These are phyloP conservation scores for Eucalyptus shirleyi DNA, from an alignment of 345 rosid genomes.

Conservation along the genomic window DNA sequence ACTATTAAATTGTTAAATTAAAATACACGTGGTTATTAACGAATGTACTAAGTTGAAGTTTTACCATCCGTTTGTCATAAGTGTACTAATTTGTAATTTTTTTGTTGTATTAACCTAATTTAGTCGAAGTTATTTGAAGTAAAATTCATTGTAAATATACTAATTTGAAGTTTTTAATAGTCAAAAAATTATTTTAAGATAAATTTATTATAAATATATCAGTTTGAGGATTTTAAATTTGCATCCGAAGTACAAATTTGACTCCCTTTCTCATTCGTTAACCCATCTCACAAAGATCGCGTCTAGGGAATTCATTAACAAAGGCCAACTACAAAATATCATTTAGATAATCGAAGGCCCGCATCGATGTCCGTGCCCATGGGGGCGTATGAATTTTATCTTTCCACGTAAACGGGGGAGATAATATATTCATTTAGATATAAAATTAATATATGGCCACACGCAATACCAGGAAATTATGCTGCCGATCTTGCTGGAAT, in stretches of 20 bases:
- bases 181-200: no score
- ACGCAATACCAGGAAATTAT: not conserved
- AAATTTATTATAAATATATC: no score
- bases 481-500: not conserved
- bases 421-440: not conserved
- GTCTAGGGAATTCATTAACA: not conserved
- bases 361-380: not conserved
- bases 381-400: not conserved
- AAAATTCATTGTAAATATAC: fast-evolving
- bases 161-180: fast-evolving
- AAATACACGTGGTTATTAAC: fast-evolving
- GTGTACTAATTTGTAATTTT: fast-evolving
- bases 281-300: not conserved
- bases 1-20: no score
- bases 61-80: fast-evolving
- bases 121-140: no score
- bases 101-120: no score
- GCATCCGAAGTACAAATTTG: not conserved
- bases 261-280: not conserved
- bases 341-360: not conserved
- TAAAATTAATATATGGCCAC: not conserved
- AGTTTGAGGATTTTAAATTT: no score
- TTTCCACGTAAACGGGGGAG: not conserved
- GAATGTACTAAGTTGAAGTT: fast-evolving
- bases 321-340: not conserved